These are phyloP conservation scores for Phytophthora aleatoria DNA, from an alignment of 352 stramenopile species.

Conservation along the genomic window DNA sequence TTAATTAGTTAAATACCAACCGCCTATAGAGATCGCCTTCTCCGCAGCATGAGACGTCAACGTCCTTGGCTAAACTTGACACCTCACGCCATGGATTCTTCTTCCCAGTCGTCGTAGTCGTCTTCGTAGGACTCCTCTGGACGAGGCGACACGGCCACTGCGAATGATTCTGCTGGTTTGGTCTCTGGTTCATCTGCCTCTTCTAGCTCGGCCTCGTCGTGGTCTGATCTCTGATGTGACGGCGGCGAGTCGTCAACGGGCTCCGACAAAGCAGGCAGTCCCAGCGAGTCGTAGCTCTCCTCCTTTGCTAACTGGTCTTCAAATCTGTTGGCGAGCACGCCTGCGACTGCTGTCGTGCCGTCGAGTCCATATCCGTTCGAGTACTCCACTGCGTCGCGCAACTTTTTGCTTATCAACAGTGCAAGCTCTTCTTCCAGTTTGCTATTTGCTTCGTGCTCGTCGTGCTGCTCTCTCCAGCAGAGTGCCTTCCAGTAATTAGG, in stretches of 20 bases:
- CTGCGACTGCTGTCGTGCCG: constrained; percentile 36
- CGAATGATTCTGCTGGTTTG: neutral
- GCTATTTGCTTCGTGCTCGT: constrained; percentile 29
- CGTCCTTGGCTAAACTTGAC: too few relatives aligned
- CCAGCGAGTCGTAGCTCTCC: constrained; percentile 73
- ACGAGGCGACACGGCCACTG: constrained; percentile 13
- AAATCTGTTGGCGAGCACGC: constrained; percentile 24
- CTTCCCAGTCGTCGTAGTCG: constrained; percentile 72
- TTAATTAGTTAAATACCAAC: too few relatives aligned
- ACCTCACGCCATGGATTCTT: constrained; percentile 43
- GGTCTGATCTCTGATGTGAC: constrained; percentile 5
- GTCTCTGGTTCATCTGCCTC: constrained; percentile 2
- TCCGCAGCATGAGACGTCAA: neutral
- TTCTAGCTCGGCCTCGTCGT: constrained; percentile 6
- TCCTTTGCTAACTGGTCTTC: constrained; percentile 27
- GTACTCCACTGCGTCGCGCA: constrained; percentile 59
- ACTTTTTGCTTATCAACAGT: constrained; percentile 55
- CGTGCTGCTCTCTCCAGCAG: constrained; percentile 51
- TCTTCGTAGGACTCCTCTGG: constrained; percentile 62
- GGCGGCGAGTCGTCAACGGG: constrained; percentile 3
- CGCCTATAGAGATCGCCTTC: neutral
- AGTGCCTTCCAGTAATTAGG: constrained; percentile 78
- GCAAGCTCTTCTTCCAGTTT: constrained; percentile 49
- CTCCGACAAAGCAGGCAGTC: constrained; percentile 48
- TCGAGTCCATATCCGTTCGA: constrained; percentile 74